Base-by-base conservation (phyloP, 768 basidiomycete genomes). In the Rhizopogon roseolus region DNA sequence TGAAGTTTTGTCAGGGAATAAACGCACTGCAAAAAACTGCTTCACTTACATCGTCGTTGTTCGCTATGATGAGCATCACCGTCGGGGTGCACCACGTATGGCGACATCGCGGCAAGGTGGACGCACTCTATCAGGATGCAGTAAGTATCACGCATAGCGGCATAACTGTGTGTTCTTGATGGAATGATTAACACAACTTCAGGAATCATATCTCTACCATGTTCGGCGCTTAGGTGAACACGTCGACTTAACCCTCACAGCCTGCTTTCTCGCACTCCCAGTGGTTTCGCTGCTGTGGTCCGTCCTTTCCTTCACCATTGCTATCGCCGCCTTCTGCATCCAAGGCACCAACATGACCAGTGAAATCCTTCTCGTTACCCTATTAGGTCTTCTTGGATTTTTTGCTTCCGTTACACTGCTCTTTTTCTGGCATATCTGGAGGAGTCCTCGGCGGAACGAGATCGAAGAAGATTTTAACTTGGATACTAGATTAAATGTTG, bases 351-450 rank as follows among this genome's bases (percentile, higher is more conserved):
- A 49, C 39, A 37, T 50, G 4, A 48, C 43, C 28, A 51, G 55
- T 6, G 29, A 49, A 29, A 41, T 64, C 7, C 38, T 62, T 2
- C 55, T 65, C 13, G 14, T 53, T 4, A 54, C 53, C 8, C 42
- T 64, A 10, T 41, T 62, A 14, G 57, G 54, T 7, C 43, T 57
- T 5, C 49, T 60, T 7, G 53, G 46, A 37, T 27, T 56, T 25
- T 52, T 46, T 11, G 40, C 59, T 8, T 50, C 40, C 19, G 54
- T 17, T n/a, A 59, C 56, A 22, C 32, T 65, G n/a, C 34, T 59
- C 13, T 64, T 61, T 50, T 65, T 65, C 60, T 64, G 61, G 64
- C 55, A 59, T 19, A 60, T 63, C n/a, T 65, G 64, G 64, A 8
- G 39, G n/a, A 49, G 41, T 19, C 57, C 55, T 11, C 17, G 37